A percentile compares a stretch with the other conserved stretches of the same genome.
These are phyloP conservation scores for Parafenestella ontariensis DNA, from an alignment of 2,329 filamentous ascomycete genomes.

Conservation along the genomic window DNA sequence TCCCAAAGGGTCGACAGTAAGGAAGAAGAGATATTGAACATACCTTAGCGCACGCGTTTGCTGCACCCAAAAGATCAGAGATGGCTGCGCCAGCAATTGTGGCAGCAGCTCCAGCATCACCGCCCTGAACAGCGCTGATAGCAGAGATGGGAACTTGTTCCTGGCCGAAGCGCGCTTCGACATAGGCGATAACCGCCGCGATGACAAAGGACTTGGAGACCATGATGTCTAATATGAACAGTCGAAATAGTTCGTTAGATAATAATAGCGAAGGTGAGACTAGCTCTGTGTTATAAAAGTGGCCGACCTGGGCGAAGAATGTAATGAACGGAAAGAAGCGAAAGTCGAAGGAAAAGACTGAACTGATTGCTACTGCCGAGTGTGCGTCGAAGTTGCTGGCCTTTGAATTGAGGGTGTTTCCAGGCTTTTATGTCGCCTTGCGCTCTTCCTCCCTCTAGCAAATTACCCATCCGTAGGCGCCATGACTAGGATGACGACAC, in stretches of 20 bases:
- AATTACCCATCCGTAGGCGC: constrained; percentile 15
- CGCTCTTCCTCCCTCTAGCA: constrained; percentile 2
- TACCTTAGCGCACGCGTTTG: constrained; percentile 71
- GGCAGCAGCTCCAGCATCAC: constrained; percentile 65
- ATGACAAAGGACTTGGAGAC: constrained; percentile 43
- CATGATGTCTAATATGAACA: constrained; percentile 37
- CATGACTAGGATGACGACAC: constrained; percentile 21
- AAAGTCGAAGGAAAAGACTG: constrained; percentile 26
- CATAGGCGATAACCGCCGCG: constrained; percentile 42
- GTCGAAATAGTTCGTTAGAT: constrained; percentile 20
- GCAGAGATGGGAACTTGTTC: constrained; percentile 66
- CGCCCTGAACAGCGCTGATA: constrained; percentile 62
- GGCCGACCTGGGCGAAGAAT: constrained; percentile 43
- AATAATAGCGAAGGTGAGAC: constrained; percentile 34
- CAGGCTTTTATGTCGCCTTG: constrained; percentile 37
- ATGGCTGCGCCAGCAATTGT: constrained; percentile 70
- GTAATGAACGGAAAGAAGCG: constrained; percentile 27
- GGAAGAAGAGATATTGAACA: background rate
- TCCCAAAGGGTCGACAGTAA: background rate
- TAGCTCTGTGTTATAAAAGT: constrained; percentile 41
- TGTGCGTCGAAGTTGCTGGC: constrained; percentile 39
- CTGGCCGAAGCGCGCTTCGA: constrained; percentile 64
- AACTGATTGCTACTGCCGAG: constrained; percentile 30
- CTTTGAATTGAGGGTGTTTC: constrained; percentile 13
- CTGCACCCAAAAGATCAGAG: constrained; percentile 67